Base-by-base conservation (phyloP, 805 yeast genomes). In the Saturnispora hagleri region DNA sequence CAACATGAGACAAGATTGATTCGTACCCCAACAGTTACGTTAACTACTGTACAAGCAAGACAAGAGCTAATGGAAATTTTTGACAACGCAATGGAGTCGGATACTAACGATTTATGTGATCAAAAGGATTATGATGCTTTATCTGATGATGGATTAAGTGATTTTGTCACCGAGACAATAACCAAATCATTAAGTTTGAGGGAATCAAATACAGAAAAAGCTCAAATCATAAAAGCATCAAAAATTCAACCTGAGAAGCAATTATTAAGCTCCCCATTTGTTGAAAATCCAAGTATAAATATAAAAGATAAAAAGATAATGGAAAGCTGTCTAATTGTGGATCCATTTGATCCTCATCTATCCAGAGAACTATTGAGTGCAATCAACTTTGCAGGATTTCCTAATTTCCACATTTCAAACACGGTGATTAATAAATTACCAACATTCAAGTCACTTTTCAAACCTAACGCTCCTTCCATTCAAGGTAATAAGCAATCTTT, bases 21-120 rank as follows among this genome's bases (percentile, higher is more conserved):
- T 3, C 69, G 73, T 13, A 84, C 95, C 0, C 95, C 95, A 0
- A 89, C 96, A 0, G 75, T 85, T 56, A 89, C 97, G 0, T 69
- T 83, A 61, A 84, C 76, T 62, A 84, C 96, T 0, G 80, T 81
- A 48, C 80, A 81, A 59, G 91, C 96, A 2, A 76, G 81, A 52
- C 77, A 80, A 51, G 96, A 88, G 58, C 82, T 89, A 0, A 71
- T 77, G 55, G 75, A 79, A 15, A 86, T 89, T 89, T 86, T 88
- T 63, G 86, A 84, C 60, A 79, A 76, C 47, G 79, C 79, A 6
- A 15, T 46, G 36, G 33, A 31, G 4, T 43, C 51, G 4, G 51
- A 49, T 17, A 18, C 27, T 8, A 40, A 43, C 10, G 47, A 35
- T 24, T 7, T 13, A 17, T 49, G 12, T 35, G 26, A n/a, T 6